phyloP scores from a whole-genome alignment of 1,284 basidiomycete genomes.

The Sporisorium scitamineum region DNA sequence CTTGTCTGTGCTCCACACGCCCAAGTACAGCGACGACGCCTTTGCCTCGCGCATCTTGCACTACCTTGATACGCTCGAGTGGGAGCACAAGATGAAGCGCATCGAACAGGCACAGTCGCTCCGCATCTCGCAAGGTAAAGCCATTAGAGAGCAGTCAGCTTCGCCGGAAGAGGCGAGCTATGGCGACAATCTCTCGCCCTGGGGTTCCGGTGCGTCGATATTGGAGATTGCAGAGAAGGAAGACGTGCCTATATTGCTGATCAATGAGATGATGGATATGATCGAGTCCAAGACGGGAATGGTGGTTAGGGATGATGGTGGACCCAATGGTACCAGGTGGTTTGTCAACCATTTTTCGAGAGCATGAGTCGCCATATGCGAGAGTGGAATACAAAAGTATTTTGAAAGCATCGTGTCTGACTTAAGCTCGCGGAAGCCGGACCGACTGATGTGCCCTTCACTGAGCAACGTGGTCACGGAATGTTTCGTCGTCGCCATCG shows the following conservation, averaged over 20 bases:
- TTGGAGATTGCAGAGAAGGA: slow-evolving; percentile 59
- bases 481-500: background rate
- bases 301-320: slow-evolving; percentile 64
- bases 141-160: background rate
- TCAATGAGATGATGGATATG: slow-evolving; percentile 59
- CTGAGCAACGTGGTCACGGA: background rate
- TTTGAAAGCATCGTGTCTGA: background rate
- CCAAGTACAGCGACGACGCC: slow-evolving; percentile 70
- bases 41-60: slow-evolving; percentile 54
- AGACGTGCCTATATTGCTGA: slow-evolving; percentile 51
- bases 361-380: background rate
- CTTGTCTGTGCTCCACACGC: slow-evolving; percentile 85
- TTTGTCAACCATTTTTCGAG: slow-evolving; percentile 55
- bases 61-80: slow-evolving; percentile 48
- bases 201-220: slow-evolving; percentile 51
- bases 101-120: slow-evolving; percentile 44
- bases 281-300: slow-evolving; percentile 48
- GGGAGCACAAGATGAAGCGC: slow-evolving; percentile 42
- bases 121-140: slow-evolving; percentile 17
- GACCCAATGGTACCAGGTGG: slow-evolving; percentile 53
- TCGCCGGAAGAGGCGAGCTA: slow-evolving; percentile 28
- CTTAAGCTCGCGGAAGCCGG: background rate
- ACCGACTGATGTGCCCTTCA: background rate
- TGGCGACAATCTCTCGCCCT: slow-evolving; percentile 40
- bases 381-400: too few relatives aligned